Percentiles rank a stretch among this genome's conserved stretches.
Conservation (phyloP, 257 asterid genomes). For the Jacaranda mimosifolia region DNA sequence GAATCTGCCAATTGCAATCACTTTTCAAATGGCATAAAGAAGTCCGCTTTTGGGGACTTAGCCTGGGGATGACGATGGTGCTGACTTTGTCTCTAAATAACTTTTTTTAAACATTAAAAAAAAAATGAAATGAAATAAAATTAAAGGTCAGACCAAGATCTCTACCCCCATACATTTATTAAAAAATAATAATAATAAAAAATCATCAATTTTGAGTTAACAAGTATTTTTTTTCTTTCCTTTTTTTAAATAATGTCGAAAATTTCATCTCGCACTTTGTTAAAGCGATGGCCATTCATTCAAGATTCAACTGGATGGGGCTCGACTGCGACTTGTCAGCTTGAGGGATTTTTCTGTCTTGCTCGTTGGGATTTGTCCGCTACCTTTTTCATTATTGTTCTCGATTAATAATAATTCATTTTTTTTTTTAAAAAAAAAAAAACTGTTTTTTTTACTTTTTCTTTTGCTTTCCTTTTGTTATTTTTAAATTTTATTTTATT, state of each 20-base stretch:
- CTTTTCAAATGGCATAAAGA: conserved; percentile 37
- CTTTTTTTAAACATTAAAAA: not conserved
- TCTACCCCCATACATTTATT: not conserved
- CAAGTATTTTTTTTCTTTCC: not conserved
- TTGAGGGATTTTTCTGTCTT: conserved; percentile 29
- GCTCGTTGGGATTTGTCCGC: conserved; percentile 38
- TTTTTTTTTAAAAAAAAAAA: not conserved
- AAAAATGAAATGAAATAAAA: not conserved
- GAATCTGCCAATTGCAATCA: conserved; percentile 31
- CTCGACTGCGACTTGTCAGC: conserved; percentile 39
- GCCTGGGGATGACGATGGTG: conserved; percentile 27
- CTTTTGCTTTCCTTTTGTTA: no score
- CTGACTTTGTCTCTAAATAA: conserved; percentile 2
- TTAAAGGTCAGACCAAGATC: not conserved
- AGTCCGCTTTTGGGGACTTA: conserved; percentile 28
- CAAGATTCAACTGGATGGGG: conserved; percentile 31
- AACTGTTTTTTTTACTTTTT: not conserved
- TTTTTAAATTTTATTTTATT: no score
- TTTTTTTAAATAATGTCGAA: not conserved
- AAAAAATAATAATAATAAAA: not conserved
- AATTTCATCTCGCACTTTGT: not conserved
- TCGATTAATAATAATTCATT: not conserved
- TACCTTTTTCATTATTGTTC: conserved; percentile 20
- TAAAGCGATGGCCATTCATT: conserved; percentile 30
- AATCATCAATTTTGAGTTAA: not conserved